Evolutionary conservation across 2,329 filamentous ascomycete species (phyloP), one percentile per base, ranked within the genome.

Genomic region (Verticillium dahliae): DNA sequence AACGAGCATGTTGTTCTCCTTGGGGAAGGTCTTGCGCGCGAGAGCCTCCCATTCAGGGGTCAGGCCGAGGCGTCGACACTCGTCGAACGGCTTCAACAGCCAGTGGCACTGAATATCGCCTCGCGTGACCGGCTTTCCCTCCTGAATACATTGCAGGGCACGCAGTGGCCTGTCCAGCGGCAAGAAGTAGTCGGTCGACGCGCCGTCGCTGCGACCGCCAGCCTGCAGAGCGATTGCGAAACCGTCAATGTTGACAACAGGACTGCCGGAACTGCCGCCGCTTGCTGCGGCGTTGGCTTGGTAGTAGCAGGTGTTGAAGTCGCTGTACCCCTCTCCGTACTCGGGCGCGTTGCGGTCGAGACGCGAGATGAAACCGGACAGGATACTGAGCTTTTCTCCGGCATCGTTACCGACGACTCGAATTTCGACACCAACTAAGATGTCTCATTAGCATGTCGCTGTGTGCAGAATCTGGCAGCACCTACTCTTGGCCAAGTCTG

Each of bases 61-160:
- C 63, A 99, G 80, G 7, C 95, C 95, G 11, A 99, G 81, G 63
- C 95, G 85, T 60, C 94, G 88, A 74, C 95, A 98, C 74, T 99
- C 96, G 69, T 99, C 96, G 69, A 99, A 99, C 0, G 95, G 92
- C 75, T 98, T 98, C 65, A 99, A 84, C 60, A 98, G 84, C 84
- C 96, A 99, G 73, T 99, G 95, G 65, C 92, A 96, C 76, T 99
- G 95, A 58, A 99, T 96, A n/a, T 95, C 96, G 57, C 95, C 95
- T 68, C 95, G 85, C n/a, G 89, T 87, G 59, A 99, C 88, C 2
- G 84, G 84, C 67, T 88, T 84, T 38, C 86, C 88, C 66, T 88
- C 82, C 72, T 90, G 92, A 61, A 99, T 89, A 70, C 92, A 96
- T 71, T 92, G 85, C 60, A 99, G 81, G 1, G 95, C 95, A 65